These are phyloP conservation scores for Heliamphora pulchella DNA, from an alignment of 179 eudicot genomes.

Conservation along the genomic window DNA sequence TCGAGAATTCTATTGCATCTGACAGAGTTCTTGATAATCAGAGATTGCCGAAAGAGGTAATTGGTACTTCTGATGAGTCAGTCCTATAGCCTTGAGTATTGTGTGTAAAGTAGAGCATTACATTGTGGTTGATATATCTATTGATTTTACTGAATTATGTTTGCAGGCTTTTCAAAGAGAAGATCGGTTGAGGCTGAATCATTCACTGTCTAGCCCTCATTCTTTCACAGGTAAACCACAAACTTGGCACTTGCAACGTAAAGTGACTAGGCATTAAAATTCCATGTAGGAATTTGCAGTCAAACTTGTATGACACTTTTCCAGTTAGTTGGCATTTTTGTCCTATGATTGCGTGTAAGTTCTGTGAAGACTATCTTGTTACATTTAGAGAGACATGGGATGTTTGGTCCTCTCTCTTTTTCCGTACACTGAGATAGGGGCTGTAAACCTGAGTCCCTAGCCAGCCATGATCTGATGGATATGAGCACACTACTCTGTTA, in stretches of 20 bases:
- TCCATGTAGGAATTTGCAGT: background rate
- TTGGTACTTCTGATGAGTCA: conserved; percentile 10
- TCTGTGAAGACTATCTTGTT: background rate
- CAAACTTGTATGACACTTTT: background rate
- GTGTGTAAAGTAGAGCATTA: background rate
- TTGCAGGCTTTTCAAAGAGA: conserved; percentile 68
- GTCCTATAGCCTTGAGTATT: background rate
- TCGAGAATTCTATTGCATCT: conserved; percentile 45
- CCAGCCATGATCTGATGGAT: no score
- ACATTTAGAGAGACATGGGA: background rate
- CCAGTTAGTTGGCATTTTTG: background rate
- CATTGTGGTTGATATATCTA: background rate
- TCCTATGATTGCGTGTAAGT: background rate
- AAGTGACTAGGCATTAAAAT: background rate
- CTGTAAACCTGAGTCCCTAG: background rate
- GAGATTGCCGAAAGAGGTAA: conserved; percentile 75
- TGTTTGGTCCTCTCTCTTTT: background rate
- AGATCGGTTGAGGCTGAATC: conserved; percentile 51
- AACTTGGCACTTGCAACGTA: background rate
- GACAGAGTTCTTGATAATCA: conserved; percentile 53
- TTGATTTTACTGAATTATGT: conserved; percentile 14
- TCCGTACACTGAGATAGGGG: background rate
- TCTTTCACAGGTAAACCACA: conserved; percentile 56
- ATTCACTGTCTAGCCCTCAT: conserved; percentile 34
- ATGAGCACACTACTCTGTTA: no score